These are phyloP conservation scores for Pythium periplocum DNA, from an alignment of 352 stramenopile species.

Conservation along the genomic window DNA sequence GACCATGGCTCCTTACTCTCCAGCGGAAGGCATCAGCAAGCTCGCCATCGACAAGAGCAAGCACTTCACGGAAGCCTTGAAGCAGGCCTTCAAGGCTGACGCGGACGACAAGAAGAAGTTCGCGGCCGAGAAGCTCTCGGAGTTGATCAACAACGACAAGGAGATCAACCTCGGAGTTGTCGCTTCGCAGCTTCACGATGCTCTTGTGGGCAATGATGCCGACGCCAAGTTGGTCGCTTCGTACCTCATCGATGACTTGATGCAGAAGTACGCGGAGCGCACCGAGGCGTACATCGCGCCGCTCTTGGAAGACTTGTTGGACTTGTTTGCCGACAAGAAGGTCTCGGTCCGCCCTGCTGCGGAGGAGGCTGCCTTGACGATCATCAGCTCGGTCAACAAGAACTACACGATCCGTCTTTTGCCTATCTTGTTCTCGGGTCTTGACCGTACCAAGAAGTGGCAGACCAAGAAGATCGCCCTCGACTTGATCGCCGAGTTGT, in stretches of 20 bases:
- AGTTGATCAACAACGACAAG: conserved; percentile 69
- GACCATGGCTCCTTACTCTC: conserved; percentile 80
- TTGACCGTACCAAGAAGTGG: conserved; percentile 92
- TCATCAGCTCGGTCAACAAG: conserved; percentile 81
- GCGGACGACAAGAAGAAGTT: conserved; percentile 64
- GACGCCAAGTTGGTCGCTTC: conserved; percentile 66
- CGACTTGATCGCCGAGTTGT: conserved; percentile 92
- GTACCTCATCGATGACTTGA: conserved; percentile 78
- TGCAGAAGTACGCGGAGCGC: conserved; percentile 82
- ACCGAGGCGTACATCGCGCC: conserved; percentile 74
- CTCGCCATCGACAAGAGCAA: conserved; percentile 88
- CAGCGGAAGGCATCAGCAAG: conserved; percentile 77
- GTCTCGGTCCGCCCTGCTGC: conserved; percentile 50
- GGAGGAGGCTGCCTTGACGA: conserved; percentile 72
- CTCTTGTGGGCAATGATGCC: conserved; percentile 43
- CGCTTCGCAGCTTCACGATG: conserved; percentile 56
- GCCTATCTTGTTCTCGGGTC: conserved; percentile 88
- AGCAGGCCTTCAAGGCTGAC: conserved; percentile 67
- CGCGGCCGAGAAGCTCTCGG: conserved; percentile 81
- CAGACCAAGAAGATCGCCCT: conserved; percentile 96
- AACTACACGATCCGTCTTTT: conserved; percentile 84
- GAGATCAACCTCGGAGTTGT: conserved; percentile 71
- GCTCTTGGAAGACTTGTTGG: conserved; percentile 62
- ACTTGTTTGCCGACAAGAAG: conserved; percentile 87
- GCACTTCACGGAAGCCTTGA: conserved; percentile 82